These are phyloP conservation scores for Suillus paluster DNA, from an alignment of 768 basidiomycete species.

Conservation along the genomic window DNA sequence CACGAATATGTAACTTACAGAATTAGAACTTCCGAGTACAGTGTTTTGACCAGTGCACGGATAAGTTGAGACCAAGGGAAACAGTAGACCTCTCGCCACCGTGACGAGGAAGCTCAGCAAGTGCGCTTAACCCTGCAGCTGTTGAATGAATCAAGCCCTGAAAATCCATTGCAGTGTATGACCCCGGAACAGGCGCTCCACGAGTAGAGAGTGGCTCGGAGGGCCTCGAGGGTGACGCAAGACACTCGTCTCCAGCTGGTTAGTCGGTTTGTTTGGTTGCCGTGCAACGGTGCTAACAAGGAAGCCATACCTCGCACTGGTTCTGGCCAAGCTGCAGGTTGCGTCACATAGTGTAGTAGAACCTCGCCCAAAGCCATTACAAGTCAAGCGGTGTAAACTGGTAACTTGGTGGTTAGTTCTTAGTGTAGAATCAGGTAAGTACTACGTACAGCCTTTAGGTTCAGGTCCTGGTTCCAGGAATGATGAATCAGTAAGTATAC, in stretches of 20 bases:
- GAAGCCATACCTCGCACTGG: background rate
- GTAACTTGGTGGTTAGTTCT: too few species aligned
- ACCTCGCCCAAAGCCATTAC: background rate
- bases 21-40: background rate
- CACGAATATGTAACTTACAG: background rate
- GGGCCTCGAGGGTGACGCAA: too few species aligned
- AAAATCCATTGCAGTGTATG: background rate
- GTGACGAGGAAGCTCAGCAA: too few species aligned
- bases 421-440: too few species aligned
- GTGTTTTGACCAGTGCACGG: background rate
- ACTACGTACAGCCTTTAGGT: too few species aligned
- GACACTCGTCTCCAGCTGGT: too few species aligned
- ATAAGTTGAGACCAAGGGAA: slow-evolving; percentile 1
- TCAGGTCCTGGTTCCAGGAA: too few species aligned
- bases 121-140: background rate
- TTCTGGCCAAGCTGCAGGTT: background rate
- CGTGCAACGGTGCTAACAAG: background rate
- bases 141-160: background rate
- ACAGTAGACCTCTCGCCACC: background rate
- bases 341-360: background rate
- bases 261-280: too few species aligned
- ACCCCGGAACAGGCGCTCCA: background rate
- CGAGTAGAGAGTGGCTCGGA: too few species aligned
- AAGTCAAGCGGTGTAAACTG: too few species aligned
- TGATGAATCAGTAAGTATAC: too few species aligned